A percentile compares a stretch with the other conserved stretches of the same genome.
Conservation (phyloP, 768 basidiomycete species). For the Phanerochaete sordida region DNA sequence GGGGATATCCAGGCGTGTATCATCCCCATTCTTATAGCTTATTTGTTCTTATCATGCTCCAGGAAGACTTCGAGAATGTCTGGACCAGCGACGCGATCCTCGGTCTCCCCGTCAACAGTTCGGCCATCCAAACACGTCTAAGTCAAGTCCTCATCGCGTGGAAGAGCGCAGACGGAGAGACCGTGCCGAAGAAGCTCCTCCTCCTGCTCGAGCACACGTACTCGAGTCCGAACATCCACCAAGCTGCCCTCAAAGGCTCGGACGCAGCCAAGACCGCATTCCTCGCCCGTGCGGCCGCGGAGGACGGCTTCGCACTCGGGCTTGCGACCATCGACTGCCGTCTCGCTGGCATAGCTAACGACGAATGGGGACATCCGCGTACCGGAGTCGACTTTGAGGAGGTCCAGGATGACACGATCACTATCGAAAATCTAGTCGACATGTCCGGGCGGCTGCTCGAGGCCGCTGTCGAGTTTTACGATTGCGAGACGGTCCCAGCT, state of each 20-base stretch:
- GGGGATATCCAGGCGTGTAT: too few species aligned
- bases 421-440: conserved; percentile 17
- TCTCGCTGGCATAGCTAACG: conserved; percentile 17
- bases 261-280: conserved; percentile 33
- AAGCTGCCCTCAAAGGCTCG: conserved; percentile 33
- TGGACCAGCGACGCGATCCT: too few species aligned
- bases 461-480: neutral
- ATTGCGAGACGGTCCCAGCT: conserved; percentile 15
- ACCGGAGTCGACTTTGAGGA: conserved; percentile 15
- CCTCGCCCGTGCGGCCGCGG: conserved; percentile 30
- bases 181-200: conserved; percentile 21
- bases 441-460: conserved; percentile 12
- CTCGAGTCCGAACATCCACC: conserved; percentile 22
- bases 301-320: conserved; percentile 32
- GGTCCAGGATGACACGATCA: conserved; percentile 9
- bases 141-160: conserved; percentile 35
- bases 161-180: conserved; percentile 24
- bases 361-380: neutral
- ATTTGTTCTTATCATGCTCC: too few species aligned
- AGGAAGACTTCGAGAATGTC: too few species aligned
- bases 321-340: conserved; percentile 33
- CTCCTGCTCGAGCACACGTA: conserved; percentile 35
- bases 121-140: conserved; percentile 14
- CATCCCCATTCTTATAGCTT: too few species aligned
- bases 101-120: too few species aligned